Base-by-base conservation (phyloP, 495 filamentous ascomycete species). In the Rostrohypoxylon terebratum region DNA sequence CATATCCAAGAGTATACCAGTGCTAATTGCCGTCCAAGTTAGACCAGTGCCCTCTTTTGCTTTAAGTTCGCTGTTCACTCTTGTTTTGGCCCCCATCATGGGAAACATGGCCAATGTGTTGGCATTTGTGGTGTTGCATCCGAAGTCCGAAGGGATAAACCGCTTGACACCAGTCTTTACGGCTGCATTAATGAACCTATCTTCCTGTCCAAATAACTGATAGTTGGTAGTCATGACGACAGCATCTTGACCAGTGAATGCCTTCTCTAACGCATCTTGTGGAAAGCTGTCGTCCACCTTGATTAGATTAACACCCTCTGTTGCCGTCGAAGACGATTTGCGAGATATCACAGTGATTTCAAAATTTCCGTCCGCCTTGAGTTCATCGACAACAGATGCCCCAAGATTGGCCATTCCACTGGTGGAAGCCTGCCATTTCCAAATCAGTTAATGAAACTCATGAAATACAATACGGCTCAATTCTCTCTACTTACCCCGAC, bases 171-270 rank as follows among this genome's bases (percentile, higher is more conserved):
- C 50, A 2, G 50, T 28, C 4, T 54, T 54, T 11, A 54, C 28
- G 4, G 50, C 50, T 33, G 50, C 50, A 5, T 54, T 7, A 11
- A 54, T 54, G 50, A 54, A 54, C 25, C 33, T 54, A 25, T 33
- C 50, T 25, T 54, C 50, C 11, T 54, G 50, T 0, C 50, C 50
- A 14, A 54, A 54, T 13, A 54, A 0, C 25, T 54, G 50, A 25
- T 33, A 54, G 14, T 25, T 54, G 50, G 50, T 54, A 11, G 50
- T 54, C 50, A 54, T 54, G 50, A 54, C 50, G 11, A 54, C 50
- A 8, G 50, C 50, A 33, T 54, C 50, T 33, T 54, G 23, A 3
- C 50, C 50, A 5, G 25, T n/a, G 13, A 54, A 54, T 16, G 25
- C 50, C 3, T 54, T 34, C 50, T 33, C 50, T 4, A 54, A 16